Percentiles rank a stretch among this genome's conserved stretches.
These are phyloP conservation scores for Trichoderma lentiforme DNA, from an alignment of 2,329 filamentous ascomycete genomes.

Conservation along the genomic window DNA sequence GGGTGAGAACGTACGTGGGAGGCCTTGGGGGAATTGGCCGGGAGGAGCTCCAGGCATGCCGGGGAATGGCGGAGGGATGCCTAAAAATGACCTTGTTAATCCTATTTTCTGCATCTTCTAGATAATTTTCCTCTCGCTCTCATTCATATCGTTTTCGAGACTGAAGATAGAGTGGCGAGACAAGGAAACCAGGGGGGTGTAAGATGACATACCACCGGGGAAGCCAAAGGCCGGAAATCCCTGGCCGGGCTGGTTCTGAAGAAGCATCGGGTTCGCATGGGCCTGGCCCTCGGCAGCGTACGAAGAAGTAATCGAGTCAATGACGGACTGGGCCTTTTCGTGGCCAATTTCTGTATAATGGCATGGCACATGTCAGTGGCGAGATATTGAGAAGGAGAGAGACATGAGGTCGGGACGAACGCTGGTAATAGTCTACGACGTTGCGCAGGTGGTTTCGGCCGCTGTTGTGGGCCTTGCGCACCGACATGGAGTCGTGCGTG, in stretches of 20 bases:
- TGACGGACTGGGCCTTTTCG: slow-evolving; percentile 97
- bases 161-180: background rate
- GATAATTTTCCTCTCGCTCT: background rate
- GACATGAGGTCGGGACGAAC: slow-evolving; percentile 44
- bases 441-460: slow-evolving; percentile 96
- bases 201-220: slow-evolving; percentile 44
- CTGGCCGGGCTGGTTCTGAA: slow-evolving; percentile 59
- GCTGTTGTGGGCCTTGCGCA: slow-evolving; percentile 96
- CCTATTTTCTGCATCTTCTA: background rate
- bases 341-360: slow-evolving; percentile 79
- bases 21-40: slow-evolving; percentile 39
- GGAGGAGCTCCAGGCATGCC: slow-evolving; percentile 45
- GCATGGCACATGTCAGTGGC: background rate
- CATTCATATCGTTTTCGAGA: background rate
- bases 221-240: slow-evolving; percentile 57
- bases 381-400: background rate
- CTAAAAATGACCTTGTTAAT: slow-evolving; percentile 26
- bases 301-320: slow-evolving; percentile 94
- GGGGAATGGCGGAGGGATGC: slow-evolving; percentile 58
- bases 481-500: slow-evolving; percentile 99
- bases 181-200: background rate
- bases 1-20: slow-evolving; percentile 50
- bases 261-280: slow-evolving; percentile 79
- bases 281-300: slow-evolving; percentile 93
- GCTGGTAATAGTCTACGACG: slow-evolving; percentile 97